These are phyloP conservation scores for Cardiospermum halicacabum DNA, from an alignment of 345 rosid species.

Conservation along the genomic window DNA sequence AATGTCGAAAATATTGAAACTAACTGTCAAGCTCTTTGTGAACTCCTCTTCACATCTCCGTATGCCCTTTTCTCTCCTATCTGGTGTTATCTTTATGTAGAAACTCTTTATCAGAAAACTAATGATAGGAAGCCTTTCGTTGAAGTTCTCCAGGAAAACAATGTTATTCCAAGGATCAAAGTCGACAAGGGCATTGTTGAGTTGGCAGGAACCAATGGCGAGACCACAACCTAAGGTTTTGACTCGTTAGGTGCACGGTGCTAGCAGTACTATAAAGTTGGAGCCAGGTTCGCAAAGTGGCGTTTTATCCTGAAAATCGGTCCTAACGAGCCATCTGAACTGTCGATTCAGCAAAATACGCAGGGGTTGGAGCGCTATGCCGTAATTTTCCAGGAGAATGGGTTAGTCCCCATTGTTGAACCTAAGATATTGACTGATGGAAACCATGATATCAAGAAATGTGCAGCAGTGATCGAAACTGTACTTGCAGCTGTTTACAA, in stretches of 20 bases:
- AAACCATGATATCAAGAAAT: too few relatives aligned
- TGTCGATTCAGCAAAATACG: constrained; percentile 83
- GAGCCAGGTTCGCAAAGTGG: constrained; percentile 95
- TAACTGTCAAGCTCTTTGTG: constrained; percentile 89
- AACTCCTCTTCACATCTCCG: too few relatives aligned
- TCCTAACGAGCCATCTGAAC: constrained; percentile 70
- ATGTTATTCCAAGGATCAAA: constrained; percentile 83
- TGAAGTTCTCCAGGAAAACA: constrained; percentile 72
- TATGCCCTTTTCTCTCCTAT: constrained; percentile 62
- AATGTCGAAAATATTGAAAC: constrained; percentile 88
- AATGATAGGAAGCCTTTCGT: constrained; percentile 76
- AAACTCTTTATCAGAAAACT: constrained; percentile 88
- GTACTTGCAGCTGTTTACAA: too few relatives aligned
- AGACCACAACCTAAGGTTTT: constrained; percentile 94
- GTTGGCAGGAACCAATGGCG: too few relatives aligned
- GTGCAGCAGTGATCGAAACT: too few relatives aligned
- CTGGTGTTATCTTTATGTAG: constrained; percentile 95
- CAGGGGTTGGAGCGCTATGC: constrained; percentile 94
- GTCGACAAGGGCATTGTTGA: constrained; percentile 95
- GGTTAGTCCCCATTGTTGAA: too few relatives aligned
- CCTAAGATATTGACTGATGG: too few relatives aligned
- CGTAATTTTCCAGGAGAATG: constrained; percentile 91
- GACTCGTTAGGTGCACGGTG: constrained; percentile 81
- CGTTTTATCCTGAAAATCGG: constrained; percentile 93
- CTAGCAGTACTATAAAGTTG: constrained; percentile 87